Evolutionary conservation across 768 basidiomycete species (phyloP).

Genomic region (Amanita jacksonii): DNA sequence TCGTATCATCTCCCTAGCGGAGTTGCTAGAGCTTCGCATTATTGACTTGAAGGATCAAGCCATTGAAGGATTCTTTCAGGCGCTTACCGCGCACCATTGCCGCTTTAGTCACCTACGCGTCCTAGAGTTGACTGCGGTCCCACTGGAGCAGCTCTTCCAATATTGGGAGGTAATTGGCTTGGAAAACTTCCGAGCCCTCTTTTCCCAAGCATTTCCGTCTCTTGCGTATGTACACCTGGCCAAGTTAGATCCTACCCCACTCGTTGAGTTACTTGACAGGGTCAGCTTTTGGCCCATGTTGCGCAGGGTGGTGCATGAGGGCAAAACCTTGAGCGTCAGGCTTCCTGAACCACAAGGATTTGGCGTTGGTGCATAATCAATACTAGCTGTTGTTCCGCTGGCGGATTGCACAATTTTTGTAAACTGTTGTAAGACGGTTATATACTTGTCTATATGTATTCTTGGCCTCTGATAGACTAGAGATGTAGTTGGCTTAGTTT

Average conservation of each 20-base stretch:
- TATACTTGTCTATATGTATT: neutral
- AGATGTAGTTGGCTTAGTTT: neutral
- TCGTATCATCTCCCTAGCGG: conserved; percentile 2
- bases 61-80: conserved; percentile 3
- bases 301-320: conserved; percentile 1
- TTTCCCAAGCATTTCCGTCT: conserved; percentile 1
- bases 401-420: too few relatives aligned
- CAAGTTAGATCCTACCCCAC: neutral
- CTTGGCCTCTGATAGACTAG: neutral
- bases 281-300: conserved; percentile 2
- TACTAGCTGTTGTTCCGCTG: too few relatives aligned
- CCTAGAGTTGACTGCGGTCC: neutral
- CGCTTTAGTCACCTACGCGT: neutral
- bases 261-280: neutral
- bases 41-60: conserved; percentile 4
- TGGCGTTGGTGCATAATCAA: neutral
- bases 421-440: too few relatives aligned
- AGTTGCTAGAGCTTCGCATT: neutral
- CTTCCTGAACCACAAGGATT: neutral
- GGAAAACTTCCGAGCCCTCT: conserved; percentile 2
- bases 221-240: neutral
- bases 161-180: conserved; percentile 2
- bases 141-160: neutral
- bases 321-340: neutral
- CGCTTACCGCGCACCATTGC: neutral